phyloP scores from a whole-genome alignment of 495 filamentous ascomycete species.

The Xylaria bambusicola region DNA sequence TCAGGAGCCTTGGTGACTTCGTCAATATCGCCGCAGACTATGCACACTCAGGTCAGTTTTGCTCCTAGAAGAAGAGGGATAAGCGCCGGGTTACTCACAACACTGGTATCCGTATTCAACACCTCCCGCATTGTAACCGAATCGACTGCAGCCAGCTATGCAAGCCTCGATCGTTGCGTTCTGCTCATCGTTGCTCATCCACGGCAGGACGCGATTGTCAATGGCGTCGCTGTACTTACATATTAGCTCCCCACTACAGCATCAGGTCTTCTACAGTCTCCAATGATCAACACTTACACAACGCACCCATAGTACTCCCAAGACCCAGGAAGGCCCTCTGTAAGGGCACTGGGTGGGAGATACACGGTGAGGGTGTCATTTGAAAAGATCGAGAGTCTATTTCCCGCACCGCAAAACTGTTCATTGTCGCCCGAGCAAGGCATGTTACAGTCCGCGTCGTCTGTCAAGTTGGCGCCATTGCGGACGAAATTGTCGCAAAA shows the following conservation, averaged over 20 bases:
- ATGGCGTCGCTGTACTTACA: conserved; percentile 47
- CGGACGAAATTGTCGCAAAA: conserved; percentile 49
- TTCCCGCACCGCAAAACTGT: conserved; percentile 38
- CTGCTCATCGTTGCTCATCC: conserved; percentile 38
- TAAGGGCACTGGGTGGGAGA: conserved; percentile 29
- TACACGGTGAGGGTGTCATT: conserved; percentile 12
- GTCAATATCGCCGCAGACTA: conserved; percentile 42
- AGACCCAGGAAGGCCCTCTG: conserved; percentile 28
- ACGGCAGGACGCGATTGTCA: conserved; percentile 49
- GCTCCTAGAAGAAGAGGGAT: neutral
- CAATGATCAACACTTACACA: conserved; percentile 1
- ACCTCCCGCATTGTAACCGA: conserved; percentile 49
- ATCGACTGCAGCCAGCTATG: conserved; percentile 44
- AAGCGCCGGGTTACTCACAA: conserved; percentile 52
- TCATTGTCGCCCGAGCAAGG: conserved; percentile 37
- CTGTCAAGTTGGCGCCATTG: conserved; percentile 29
- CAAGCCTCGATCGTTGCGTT: conserved; percentile 54
- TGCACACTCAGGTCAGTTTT: neutral
- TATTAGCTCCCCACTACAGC: conserved; percentile 24
- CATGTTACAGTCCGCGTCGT: conserved; percentile 36
- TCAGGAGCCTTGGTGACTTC: conserved; percentile 27
- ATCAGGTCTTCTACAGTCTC: neutral
- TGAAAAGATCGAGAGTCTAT: conserved; percentile 42
- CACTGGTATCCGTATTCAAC: conserved; percentile 60
- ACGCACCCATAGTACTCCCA: conserved; percentile 45